Evolutionary conservation across 495 filamentous ascomycete species (phyloP).

Genomic region (Bryoglossum gracile): DNA sequence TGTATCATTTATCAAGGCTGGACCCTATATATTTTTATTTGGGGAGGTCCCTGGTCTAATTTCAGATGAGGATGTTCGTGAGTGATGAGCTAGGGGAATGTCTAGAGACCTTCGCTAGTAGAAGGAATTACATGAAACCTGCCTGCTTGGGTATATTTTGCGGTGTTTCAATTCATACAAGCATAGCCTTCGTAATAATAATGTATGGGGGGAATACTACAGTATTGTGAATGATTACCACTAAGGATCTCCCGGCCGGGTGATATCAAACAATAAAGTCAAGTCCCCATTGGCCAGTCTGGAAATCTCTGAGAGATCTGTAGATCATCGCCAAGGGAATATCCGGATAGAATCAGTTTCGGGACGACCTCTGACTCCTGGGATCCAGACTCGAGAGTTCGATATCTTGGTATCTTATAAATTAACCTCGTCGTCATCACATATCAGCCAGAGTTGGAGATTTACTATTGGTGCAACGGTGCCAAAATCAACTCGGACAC

Average conservation of each 20-base stretch:
- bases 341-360: conserved; percentile 4
- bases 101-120: no score
- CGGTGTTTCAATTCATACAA: background rate
- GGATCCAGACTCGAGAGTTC: background rate
- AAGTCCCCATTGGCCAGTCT: background rate
- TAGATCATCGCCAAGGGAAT: conserved; percentile 12
- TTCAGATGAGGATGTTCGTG: no score
- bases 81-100: no score
- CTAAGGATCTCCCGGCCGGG: background rate
- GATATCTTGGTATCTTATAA: background rate
- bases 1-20: no score
- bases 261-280: background rate
- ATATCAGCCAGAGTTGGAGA: background rate
- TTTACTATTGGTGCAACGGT: conserved; percentile 8
- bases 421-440: conserved; percentile 5
- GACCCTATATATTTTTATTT: no score
- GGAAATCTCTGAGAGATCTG: conserved; percentile 16
- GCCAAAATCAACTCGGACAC: background rate
- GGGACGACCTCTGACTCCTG: conserved; percentile 6
- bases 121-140: no score
- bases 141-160: background rate
- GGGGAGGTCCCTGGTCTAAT: no score
- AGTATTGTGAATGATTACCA: background rate
- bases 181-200: background rate
- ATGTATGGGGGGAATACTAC: no score